Base-by-base conservation (phyloP, 225 moss, liverwort and hornwort genomes). In the Rhytidiadelphus loreus region DNA sequence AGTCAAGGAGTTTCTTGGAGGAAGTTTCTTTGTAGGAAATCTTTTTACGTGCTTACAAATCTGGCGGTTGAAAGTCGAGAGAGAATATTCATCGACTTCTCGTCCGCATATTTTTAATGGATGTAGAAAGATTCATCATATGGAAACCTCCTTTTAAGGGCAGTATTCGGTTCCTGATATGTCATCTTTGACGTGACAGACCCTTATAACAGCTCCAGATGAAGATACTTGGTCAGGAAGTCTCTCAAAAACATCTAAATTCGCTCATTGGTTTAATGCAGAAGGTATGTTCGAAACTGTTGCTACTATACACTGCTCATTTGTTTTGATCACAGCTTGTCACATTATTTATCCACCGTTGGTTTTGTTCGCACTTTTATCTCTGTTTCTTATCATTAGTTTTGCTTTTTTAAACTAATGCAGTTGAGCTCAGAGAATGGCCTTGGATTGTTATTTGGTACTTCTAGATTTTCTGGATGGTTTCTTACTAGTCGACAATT, bases 201-300 rank as follows among this genome's bases (percentile, higher is more conserved):
- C 90, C 83, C 90, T 89, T 83, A 88, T 83, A 82, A 87, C 81
- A 93, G 86, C 85, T 91, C 85, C 90, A 87, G 90, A 94, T 83
- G 96, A 94, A 77, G 95, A 96, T 77, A 85, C 84, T 80, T 95
- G 96, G 96, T 90, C 95, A 86, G 95, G 92, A 88, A 91, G 76
- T 71, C 90, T 95, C 89, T 91, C 94, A 44, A 96, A 93, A 83
- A 94, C 92, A 85, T 96, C 97, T 88, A 97, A 96, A 92, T 97
- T 98, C 77, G 98, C 97, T 41, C 96, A 94, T 73, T 98, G 95
- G 96, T 96, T 96, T 77, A 94, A 89, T 86, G 90, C 93, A 83
- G 96, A 95, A 96, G 98, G 98, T 98, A 93, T 77, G 85, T 62
- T 59, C 63, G 53, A n/a, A 83, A 64, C 44, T 37, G 43, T 58